These are phyloP conservation scores for Nakaseomyces uthaithaninus DNA, from an alignment of 1,139 yeast genomes.

Conservation along the genomic window DNA sequence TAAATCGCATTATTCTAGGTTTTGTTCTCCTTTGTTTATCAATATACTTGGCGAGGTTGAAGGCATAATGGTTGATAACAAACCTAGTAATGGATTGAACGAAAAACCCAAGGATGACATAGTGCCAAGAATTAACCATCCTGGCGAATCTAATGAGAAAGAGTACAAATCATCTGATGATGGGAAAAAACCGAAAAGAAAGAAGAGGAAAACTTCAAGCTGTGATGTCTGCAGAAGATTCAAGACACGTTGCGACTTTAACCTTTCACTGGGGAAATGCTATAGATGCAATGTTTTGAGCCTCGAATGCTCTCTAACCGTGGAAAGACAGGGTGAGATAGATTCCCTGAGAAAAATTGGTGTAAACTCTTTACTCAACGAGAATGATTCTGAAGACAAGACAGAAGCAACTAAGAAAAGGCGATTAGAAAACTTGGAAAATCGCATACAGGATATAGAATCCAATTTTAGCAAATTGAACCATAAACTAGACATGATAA, in stretches of 20 bases:
- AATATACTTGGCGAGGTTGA: too few species aligned
- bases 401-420: not conserved
- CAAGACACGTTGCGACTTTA: slow-evolving; percentile 48
- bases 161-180: slow-evolving; percentile 1
- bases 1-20: too few species aligned
- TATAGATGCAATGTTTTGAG: slow-evolving; percentile 42
- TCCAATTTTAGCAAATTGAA: slow-evolving; percentile 1
- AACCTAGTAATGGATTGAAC: too few species aligned
- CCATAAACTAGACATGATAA: slow-evolving; percentile 7
- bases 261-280: slow-evolving; percentile 37
- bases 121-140: not conserved
- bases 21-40: too few species aligned
- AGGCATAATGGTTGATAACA: too few species aligned
- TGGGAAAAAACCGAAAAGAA: slow-evolving; percentile 23
- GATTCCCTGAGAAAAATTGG: slow-evolving; percentile 10
- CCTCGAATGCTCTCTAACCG: slow-evolving; percentile 40
- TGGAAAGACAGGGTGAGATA: slow-evolving; percentile 30
- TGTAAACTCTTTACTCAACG: not conserved
- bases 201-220: slow-evolving; percentile 41
- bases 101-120: too few species aligned
- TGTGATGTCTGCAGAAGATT: slow-evolving; percentile 45
- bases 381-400: not conserved
- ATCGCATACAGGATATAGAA: slow-evolving; percentile 1
- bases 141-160: not conserved
- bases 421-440: not conserved